Base-by-base conservation (phyloP, 768 basidiomycete species). In the Termitomyces titanicus region DNA sequence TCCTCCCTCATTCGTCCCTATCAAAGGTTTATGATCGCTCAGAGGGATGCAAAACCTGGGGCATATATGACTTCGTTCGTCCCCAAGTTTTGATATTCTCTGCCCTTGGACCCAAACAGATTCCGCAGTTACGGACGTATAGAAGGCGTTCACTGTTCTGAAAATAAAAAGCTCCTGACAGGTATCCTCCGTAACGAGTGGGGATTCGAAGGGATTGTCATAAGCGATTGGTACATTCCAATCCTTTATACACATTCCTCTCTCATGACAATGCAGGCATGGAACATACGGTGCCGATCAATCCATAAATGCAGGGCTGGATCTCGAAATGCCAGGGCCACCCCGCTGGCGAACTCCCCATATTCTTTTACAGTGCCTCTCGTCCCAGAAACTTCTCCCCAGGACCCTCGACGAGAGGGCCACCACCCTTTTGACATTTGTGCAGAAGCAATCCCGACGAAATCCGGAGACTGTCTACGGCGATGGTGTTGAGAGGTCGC, bases 271-370 rank as follows among this genome's bases (percentile, higher is more conserved):
- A 27, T 27, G 20, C 51, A 87, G 86, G 87, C 84, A 81, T 61
- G 89, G 89, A 15, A 79, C 82, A 0, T 90, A 91, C 64, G 80
- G 85, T 24, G 77, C 86, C n/a, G 84, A 85, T 58, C 75, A 79
- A 54, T 69, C 80, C 11, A 70, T 89, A 51, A 90, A 90, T 62
- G 87, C 88, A 13, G 88, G 89, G 5, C 72, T 91, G 25, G 86
- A 90, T 64, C 78, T 92, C 31, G 87, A 89, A 68, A 89, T 88
- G 87, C 87, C 87, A 2, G 88, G 89, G 2, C 78, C 79, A 18
- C 81, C 84, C 55, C 82, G 86, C 40, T 89, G 86, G 88, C 78
- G 89, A 50, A 82, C 76, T 0, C 71, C 64, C 15, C 52, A 65
- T 3, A 72, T 78, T 31, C 68, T 76, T 17, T 61, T 72, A 35